A percentile compares a stretch with the other conserved stretches of the same genome.
These are phyloP conservation scores for Cercospora zeae-maydis DNA, from an alignment of 2,329 filamentous ascomycete species.

Conservation along the genomic window DNA sequence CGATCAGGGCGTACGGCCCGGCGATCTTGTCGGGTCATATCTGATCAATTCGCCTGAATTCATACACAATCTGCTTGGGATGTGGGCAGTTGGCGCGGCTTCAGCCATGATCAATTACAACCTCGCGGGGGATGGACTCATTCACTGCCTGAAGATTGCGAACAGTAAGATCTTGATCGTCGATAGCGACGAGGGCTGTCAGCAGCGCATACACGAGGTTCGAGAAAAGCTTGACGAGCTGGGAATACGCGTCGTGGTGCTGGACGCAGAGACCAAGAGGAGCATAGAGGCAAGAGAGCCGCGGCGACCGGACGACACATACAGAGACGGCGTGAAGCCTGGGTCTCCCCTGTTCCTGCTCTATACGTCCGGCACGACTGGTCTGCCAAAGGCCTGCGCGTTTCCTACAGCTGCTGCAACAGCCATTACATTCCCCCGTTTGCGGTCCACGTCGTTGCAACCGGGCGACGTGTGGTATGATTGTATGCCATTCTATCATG, in stretches of 20 bases:
- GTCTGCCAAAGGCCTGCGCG: conserved; percentile 66
- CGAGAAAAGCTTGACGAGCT: conserved; percentile 49
- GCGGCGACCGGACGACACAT: conserved; percentile 53
- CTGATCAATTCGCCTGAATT: conserved; percentile 38
- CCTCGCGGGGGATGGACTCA: conserved; percentile 34
- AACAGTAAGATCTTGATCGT: conserved; percentile 45
- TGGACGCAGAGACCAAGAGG: conserved; percentile 50
- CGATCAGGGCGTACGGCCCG: conserved; percentile 32
- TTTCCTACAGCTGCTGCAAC: conserved; percentile 54
- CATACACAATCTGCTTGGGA: conserved; percentile 33
- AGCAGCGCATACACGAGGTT: conserved; percentile 55
- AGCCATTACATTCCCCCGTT: conserved; percentile 38
- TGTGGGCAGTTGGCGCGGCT: conserved; percentile 34
- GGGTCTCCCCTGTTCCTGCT: conserved; percentile 61
- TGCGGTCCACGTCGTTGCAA: conserved; percentile 37
- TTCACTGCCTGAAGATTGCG: conserved; percentile 39
- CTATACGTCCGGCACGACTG: conserved; percentile 75
- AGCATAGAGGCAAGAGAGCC: conserved; percentile 49
- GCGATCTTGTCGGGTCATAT: conserved; percentile 37
- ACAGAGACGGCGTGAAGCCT: conserved; percentile 51
- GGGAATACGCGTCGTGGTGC: conserved; percentile 55
- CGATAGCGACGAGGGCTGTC: conserved; percentile 49
- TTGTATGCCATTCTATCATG: conserved; percentile 76
- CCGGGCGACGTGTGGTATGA: conserved; percentile 65
- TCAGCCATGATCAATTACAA: conserved; percentile 40